phyloP scores from a whole-genome alignment of 1,139 yeast genomes.

The Lodderomyces jiufengensis region DNA sequence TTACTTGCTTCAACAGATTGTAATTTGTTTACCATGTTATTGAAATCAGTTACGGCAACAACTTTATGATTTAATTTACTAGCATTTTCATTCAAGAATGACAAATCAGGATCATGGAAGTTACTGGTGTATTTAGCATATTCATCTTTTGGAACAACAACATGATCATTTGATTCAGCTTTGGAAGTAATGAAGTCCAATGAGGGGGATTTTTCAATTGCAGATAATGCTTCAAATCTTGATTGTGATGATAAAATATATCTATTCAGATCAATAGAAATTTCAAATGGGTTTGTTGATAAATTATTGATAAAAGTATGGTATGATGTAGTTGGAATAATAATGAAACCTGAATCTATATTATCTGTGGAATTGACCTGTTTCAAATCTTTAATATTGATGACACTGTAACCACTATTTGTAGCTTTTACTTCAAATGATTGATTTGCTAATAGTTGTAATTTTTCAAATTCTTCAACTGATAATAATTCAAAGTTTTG shows the following conservation, averaged over 20 bases:
- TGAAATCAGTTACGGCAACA: slow-evolving; percentile 16
- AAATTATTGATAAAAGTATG: slow-evolving; percentile 10
- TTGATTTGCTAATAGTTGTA: slow-evolving; percentile 11
- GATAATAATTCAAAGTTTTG: slow-evolving; percentile 12
- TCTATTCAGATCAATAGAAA: slow-evolving; percentile 18
- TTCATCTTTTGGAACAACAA: slow-evolving; percentile 17
- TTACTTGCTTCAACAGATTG: not conserved
- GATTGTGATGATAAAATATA: slow-evolving; percentile 9
- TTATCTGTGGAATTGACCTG: no score
- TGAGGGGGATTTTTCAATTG: slow-evolving; percentile 11
- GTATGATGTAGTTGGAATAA: no score
- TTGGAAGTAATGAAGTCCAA: slow-evolving; percentile 13
- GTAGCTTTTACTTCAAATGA: slow-evolving; percentile 18
- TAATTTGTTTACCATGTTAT: not conserved
- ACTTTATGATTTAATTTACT: slow-evolving; percentile 16
- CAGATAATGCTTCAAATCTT: slow-evolving; percentile 20
- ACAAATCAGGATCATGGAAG: slow-evolving; percentile 19
- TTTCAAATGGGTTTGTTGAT: slow-evolving; percentile 25
- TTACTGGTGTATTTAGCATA: slow-evolving; percentile 1
- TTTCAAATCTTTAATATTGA: slow-evolving; percentile 19
- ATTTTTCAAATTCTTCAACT: slow-evolving; percentile 11
- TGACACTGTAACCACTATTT: slow-evolving; percentile 13
- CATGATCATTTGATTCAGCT: slow-evolving; percentile 19
- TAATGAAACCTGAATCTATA: no score
- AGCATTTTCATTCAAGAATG: slow-evolving; percentile 20